Percentiles rank a stretch among this genome's conserved stretches.
Evolutionary conservation across 2,329 filamentous ascomycete species (phyloP).

Genomic region (Fusarium poae): DNA sequence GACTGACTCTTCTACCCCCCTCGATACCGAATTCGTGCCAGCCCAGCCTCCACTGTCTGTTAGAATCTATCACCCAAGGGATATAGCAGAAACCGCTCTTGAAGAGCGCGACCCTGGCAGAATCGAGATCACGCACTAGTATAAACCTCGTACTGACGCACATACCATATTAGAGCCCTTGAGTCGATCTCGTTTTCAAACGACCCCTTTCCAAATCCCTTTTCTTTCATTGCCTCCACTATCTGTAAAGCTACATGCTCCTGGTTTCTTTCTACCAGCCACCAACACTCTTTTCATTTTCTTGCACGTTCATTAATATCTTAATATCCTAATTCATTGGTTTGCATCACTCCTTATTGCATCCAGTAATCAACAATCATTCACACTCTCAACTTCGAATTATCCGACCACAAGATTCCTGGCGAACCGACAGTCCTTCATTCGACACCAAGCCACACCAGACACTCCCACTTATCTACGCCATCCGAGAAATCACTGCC

Average conservation of each 20-base stretch:
- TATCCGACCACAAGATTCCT: constrained; percentile 63
- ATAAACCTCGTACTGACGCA: constrained; percentile 52
- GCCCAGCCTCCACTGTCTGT: constrained; percentile 22
- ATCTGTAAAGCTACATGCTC: constrained; percentile 55
- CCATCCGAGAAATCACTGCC: constrained; percentile 29
- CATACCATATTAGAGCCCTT: constrained; percentile 56
- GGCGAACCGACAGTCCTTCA: constrained; percentile 65
- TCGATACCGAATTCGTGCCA: constrained; percentile 46
- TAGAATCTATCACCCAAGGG: constrained; percentile 49
- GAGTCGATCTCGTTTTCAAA: constrained; percentile 63
- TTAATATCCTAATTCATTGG: constrained; percentile 65
- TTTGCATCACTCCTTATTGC: constrained; percentile 53
- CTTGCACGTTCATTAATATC: constrained; percentile 71
- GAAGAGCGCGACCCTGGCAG: constrained; percentile 30
- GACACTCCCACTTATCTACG: constrained; percentile 36
- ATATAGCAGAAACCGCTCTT: constrained; percentile 23
- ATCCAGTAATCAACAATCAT: constrained; percentile 25
- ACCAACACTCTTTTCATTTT: constrained; percentile 69
- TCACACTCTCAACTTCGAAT: constrained; percentile 56
- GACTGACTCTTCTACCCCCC: constrained; percentile 52
- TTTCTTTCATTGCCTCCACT: constrained; percentile 53
- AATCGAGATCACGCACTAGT: constrained; percentile 43
- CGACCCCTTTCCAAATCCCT: constrained; percentile 60
- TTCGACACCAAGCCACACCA: constrained; percentile 53
- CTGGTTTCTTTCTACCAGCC: constrained; percentile 61